Conservation (phyloP, 2,329 filamentous ascomycete species). For the Colletotrichum agaves region DNA sequence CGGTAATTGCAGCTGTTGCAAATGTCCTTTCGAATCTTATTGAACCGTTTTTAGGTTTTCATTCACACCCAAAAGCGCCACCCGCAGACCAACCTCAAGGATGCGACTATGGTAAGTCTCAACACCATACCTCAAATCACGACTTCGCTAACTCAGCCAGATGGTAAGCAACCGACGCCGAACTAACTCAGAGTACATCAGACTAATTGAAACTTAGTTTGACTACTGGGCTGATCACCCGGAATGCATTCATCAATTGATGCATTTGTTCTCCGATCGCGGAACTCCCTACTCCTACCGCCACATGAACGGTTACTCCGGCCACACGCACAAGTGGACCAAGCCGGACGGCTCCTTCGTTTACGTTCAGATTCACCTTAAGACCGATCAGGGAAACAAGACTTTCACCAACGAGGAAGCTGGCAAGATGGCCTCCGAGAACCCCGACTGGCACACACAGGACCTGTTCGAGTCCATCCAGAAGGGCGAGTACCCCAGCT, state of each 20-base stretch:
- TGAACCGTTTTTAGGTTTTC: constrained; percentile 57
- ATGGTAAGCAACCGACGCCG: constrained; percentile 14
- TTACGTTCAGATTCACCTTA: constrained; percentile 73
- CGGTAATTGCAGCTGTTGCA: constrained; percentile 45
- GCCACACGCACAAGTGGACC: constrained; percentile 72
- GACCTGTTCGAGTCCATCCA: constrained; percentile 74
- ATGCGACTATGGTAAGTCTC: constrained; percentile 68
- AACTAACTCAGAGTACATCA: not conserved
- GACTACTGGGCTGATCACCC: constrained; percentile 67
- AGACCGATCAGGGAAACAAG: constrained; percentile 71
- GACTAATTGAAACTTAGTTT: constrained; percentile 49
- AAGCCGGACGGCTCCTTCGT: constrained; percentile 74
- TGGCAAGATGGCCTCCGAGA: constrained; percentile 60
- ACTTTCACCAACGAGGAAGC: constrained; percentile 69
- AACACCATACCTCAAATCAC: not conserved
- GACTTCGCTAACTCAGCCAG: constrained; percentile 8
- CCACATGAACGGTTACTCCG: constrained; percentile 75
- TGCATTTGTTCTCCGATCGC: constrained; percentile 74
- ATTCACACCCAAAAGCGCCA: constrained; percentile 84
- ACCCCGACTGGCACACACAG: constrained; percentile 71
- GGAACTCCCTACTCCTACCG: constrained; percentile 74
- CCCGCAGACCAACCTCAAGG: constrained; percentile 76
- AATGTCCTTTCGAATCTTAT: not conserved
- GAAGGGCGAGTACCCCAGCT: constrained; percentile 69
- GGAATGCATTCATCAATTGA: constrained; percentile 71